These are phyloP conservation scores for Gynostemma pentaphyllum DNA, from an alignment of 306 rosid genomes.

Conservation along the genomic window DNA sequence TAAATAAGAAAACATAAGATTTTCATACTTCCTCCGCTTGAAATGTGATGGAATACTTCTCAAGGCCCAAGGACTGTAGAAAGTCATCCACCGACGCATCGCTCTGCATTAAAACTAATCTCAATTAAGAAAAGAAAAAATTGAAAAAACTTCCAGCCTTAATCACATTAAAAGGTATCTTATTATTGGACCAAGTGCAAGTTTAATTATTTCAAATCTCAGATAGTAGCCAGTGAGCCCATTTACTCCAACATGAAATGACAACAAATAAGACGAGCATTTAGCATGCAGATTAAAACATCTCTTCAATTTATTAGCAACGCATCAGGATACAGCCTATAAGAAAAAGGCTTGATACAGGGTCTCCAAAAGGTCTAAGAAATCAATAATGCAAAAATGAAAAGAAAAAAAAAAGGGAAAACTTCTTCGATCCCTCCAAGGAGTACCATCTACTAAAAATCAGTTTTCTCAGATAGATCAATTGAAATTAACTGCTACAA, in stretches of 20 bases:
- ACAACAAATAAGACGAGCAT: not conserved
- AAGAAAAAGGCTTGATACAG: not conserved
- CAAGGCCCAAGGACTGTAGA: conserved; percentile 82
- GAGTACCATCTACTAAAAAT: not conserved
- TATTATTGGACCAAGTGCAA: not conserved
- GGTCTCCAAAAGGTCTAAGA: not conserved
- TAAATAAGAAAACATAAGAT: not conserved
- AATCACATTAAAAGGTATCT: not conserved
- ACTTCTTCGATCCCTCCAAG: not conserved
- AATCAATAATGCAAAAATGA: not conserved
- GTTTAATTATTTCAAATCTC: not conserved
- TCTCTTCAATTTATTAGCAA: conserved; percentile 2
- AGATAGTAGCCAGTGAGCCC: not conserved
- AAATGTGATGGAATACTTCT: conserved; percentile 81
- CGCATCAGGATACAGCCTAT: not conserved
- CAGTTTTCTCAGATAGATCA: not conserved
- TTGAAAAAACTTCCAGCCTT: not conserved
- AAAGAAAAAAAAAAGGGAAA: not conserved
- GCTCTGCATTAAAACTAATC: conserved; percentile 42
- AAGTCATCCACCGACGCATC: conserved; percentile 65
- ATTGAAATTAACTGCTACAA: not conserved
- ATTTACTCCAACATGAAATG: not conserved
- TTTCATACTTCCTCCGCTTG: conserved; percentile 95
- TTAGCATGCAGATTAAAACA: not conserved
- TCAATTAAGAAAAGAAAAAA: not conserved